These are phyloP conservation scores for Apostasia ramifera DNA, from an alignment of 106 monocot species.

Conservation along the genomic window DNA sequence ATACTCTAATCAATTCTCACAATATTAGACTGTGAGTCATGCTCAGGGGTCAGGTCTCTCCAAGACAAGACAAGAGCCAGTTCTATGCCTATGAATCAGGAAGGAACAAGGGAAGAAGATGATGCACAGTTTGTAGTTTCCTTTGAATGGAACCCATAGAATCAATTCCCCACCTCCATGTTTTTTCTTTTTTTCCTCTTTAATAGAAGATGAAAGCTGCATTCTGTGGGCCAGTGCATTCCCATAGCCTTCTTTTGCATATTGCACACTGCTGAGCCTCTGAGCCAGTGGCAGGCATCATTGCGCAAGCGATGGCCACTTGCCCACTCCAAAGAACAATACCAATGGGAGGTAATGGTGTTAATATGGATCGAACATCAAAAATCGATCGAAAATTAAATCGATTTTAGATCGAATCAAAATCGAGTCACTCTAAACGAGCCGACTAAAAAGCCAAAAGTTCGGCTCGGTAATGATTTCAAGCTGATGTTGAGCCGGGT, in stretches of 20 bases:
- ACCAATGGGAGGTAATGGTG: not conserved
- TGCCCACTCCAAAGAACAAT: not conserved
- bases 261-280: not conserved
- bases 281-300: slow-evolving; percentile 12
- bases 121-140: not conserved
- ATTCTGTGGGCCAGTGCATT: not conserved
- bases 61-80: too few species aligned
- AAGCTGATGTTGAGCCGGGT: too few species aligned
- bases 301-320: not conserved
- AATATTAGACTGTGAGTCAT: too few species aligned
- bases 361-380: too few species aligned
- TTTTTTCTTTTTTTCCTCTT: not conserved
- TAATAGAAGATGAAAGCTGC: slow-evolving; percentile 1
- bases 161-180: not conserved
- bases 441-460: too few species aligned
- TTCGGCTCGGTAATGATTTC: too few species aligned
- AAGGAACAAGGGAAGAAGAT: slow-evolving; percentile 9
- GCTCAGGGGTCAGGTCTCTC: too few species aligned
- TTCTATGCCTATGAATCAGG: not conserved
- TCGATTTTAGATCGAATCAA: too few species aligned
- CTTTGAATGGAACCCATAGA: not conserved
- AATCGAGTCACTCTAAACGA: too few species aligned
- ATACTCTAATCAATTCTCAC: too few species aligned
- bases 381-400: too few species aligned
- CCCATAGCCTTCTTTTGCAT: not conserved